Conservation (phyloP, 768 basidiomycete species). For the Inosperma sp. region DNA sequence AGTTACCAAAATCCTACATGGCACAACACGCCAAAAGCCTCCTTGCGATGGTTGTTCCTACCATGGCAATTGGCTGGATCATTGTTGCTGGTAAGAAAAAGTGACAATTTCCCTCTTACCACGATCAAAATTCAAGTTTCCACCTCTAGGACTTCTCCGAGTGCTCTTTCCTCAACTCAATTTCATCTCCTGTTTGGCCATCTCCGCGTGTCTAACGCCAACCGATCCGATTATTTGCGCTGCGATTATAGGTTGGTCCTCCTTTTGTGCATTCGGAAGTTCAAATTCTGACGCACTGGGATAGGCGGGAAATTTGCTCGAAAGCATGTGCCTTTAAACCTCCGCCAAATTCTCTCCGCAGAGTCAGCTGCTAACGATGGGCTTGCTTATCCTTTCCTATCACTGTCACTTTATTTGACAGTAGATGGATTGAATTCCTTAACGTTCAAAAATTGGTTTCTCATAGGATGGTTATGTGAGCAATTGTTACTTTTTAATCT, state of each 20-base stretch:
- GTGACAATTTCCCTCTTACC: neutral
- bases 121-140: neutral
- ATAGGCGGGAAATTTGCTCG: conserved; percentile 67
- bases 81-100: conserved; percentile 53
- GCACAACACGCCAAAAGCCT: conserved; percentile 70
- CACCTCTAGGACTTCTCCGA: conserved; percentile 52
- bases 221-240: conserved; percentile 95
- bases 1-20: conserved; percentile 85
- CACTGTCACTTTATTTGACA: conserved; percentile 80
- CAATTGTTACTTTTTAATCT: conserved; percentile 17
- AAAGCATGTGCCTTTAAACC: conserved; percentile 64
- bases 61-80: conserved; percentile 84
- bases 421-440: conserved; percentile 56
- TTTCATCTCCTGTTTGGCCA: conserved; percentile 73
- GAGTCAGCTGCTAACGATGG: conserved; percentile 97
- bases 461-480: conserved; percentile 84
- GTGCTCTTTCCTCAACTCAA: conserved; percentile 66
- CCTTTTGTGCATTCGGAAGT: neutral
- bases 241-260: conserved; percentile 59
- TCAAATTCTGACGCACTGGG: neutral
- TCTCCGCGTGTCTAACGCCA: conserved; percentile 87
- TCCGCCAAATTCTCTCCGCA: conserved; percentile 77
- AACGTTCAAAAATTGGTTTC: conserved; percentile 81
- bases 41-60: conserved; percentile 67
- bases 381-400: conserved; percentile 88